Evolutionary conservation across 148 eudicot species (phyloP).

Genomic region (Rhododendron ovatum): DNA sequence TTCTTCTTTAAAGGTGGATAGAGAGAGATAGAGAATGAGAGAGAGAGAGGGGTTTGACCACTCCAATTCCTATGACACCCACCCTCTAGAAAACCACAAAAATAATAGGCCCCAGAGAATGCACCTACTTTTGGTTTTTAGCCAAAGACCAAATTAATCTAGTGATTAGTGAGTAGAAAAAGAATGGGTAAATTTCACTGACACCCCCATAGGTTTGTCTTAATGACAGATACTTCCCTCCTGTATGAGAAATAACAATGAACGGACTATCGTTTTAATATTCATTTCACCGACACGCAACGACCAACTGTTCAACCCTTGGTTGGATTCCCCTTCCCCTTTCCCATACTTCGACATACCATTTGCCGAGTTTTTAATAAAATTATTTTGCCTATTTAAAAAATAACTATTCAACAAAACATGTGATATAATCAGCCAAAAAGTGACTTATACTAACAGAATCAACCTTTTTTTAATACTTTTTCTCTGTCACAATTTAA

Average conservation of each 20-base stretch:
- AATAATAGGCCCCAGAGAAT: background rate
- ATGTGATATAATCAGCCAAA: too few species aligned
- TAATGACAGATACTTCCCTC: background rate
- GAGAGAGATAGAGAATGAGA: background rate
- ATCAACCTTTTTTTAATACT: background rate
- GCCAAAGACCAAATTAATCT: background rate
- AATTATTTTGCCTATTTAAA: too few species aligned
- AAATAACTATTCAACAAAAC: too few species aligned
- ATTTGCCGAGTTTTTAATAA: too few species aligned
- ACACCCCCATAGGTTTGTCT: background rate
- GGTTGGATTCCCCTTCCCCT: too few species aligned
- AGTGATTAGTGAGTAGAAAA: background rate
- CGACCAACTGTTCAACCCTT: too few species aligned
- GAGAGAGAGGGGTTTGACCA: slow-evolving; percentile 7
- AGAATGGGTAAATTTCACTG: background rate
- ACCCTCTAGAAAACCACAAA: background rate
- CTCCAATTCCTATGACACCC: background rate
- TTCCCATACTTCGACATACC: too few species aligned
- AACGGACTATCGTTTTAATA: too few species aligned
- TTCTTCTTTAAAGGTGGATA: background rate
- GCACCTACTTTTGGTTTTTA: background rate
- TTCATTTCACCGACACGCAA: background rate
- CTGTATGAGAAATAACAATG: background rate
- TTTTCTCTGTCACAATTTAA: too few species aligned
- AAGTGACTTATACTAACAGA: too few species aligned